These are phyloP conservation scores for Globisporangium ultimum DNA, from an alignment of 352 stramenopile species.

Conservation along the genomic window DNA sequence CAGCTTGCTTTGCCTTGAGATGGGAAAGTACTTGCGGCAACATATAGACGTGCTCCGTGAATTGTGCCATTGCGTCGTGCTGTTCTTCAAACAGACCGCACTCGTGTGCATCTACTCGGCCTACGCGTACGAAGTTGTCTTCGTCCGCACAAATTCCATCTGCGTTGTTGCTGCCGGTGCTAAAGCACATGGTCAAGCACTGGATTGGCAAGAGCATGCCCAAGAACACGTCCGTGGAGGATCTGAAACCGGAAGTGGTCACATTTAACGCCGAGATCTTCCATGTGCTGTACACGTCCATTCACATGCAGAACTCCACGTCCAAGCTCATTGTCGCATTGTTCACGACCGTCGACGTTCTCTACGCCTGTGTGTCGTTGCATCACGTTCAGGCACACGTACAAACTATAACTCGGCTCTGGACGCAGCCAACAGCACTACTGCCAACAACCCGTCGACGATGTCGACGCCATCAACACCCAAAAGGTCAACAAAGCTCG, in stretches of 20 bases:
- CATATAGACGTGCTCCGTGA: conserved; percentile 13
- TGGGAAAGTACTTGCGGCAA: conserved; percentile 21
- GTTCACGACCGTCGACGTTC: conserved; percentile 29
- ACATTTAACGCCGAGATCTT: conserved; percentile 58
- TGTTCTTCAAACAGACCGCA: conserved; percentile 27
- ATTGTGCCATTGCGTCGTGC: conserved; percentile 17
- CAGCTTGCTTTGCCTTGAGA: conserved; percentile 14
- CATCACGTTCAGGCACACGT: no score
- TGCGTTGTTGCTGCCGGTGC: conserved; percentile 21
- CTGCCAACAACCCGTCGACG: no score
- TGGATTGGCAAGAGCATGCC: neutral
- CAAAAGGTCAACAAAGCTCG: no score
- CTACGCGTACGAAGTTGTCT: conserved; percentile 21
- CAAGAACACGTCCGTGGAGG: conserved; percentile 6
- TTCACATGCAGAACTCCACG: conserved; percentile 30
- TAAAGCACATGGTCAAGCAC: conserved; percentile 22
- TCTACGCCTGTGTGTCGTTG: neutral
- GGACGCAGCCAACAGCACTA: no score
- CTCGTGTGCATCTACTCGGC: conserved; percentile 24
- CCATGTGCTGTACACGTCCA: conserved; percentile 38
- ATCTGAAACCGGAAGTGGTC: conserved; percentile 36
- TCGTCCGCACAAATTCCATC: conserved; percentile 13
- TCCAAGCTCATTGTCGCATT: conserved; percentile 19
- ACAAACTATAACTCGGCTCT: no score
- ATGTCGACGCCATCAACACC: no score